Evolutionary conservation across 176 grass and related monocot species (phyloP).

Genomic region (Ananas comosus): DNA sequence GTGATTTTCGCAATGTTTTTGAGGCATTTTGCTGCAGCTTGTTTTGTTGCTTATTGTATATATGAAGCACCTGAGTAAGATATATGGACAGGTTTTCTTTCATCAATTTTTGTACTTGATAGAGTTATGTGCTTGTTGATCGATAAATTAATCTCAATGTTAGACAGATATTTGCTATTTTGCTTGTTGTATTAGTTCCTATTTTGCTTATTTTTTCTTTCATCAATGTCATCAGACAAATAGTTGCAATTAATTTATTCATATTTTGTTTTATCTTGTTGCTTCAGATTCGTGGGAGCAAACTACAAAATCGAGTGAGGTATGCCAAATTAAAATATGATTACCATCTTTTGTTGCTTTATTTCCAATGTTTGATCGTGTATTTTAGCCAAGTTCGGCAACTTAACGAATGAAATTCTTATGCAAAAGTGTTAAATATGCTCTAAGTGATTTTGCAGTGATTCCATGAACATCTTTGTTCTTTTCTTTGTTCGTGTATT

Average conservation of each 20-base stretch:
- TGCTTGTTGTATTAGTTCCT: background rate
- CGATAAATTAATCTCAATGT: background rate
- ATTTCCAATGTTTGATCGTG: constrained; percentile 6
- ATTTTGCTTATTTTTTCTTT: constrained; percentile 3
- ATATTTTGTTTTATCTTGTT: constrained; percentile 16
- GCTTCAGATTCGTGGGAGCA: constrained; percentile 85
- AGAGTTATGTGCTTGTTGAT: background rate
- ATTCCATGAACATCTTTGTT: constrained; percentile 11
- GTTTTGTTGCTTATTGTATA: too few species aligned
- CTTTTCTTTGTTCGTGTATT: constrained; percentile 14
- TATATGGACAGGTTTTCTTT: too few species aligned
- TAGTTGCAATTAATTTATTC: constrained; percentile 6
- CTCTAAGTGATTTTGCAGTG: background rate
- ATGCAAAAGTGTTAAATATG: background rate
- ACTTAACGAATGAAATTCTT: background rate
- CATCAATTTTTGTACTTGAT: too few species aligned
- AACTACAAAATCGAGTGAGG: constrained; percentile 97
- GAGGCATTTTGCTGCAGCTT: background rate
- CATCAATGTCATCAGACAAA: background rate
- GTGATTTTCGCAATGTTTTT: background rate
- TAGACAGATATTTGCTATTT: background rate
- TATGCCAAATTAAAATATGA: constrained; percentile 23
- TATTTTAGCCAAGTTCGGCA: constrained; percentile 1
- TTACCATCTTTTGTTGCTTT: background rate
- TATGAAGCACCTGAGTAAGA: too few species aligned